A percentile compares a stretch with the other conserved stretches of the same genome.
phyloP scores from a whole-genome alignment of 345 rosid species.

The Bruguiera gymnorhiza region DNA sequence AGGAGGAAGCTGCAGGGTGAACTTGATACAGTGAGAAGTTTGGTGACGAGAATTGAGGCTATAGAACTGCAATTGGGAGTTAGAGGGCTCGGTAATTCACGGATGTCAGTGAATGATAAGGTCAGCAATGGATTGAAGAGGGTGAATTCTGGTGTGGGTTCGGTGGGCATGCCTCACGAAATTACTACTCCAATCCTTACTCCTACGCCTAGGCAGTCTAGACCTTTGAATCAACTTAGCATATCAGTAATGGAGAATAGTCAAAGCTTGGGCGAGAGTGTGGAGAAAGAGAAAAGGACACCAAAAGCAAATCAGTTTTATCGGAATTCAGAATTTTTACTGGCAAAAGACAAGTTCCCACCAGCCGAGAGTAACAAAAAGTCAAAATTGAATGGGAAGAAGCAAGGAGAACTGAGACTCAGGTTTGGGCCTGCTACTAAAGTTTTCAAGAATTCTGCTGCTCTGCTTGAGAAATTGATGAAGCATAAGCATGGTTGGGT shows the following conservation, averaged over 20 bases:
- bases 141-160: slow-evolving; percentile 60
- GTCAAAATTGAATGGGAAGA: slow-evolving; percentile 72
- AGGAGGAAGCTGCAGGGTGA: slow-evolving; percentile 74
- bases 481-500: slow-evolving; percentile 97
- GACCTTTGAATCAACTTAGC: slow-evolving; percentile 71
- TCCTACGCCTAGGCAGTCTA: slow-evolving; percentile 57
- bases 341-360: slow-evolving; percentile 95
- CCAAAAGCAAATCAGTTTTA: slow-evolving; percentile 97
- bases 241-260: slow-evolving; percentile 73
- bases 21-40: slow-evolving; percentile 64
- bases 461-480: slow-evolving; percentile 85
- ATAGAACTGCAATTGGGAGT: slow-evolving; percentile 49
- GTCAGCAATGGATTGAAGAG: slow-evolving; percentile 53
- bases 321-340: slow-evolving; percentile 86
- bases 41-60: slow-evolving; percentile 78
- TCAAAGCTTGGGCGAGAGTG: slow-evolving; percentile 56
- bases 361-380: slow-evolving; percentile 95
- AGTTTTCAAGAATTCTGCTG: slow-evolving; percentile 61
- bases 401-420: slow-evolving; percentile 58
- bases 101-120: slow-evolving; percentile 28
- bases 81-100: slow-evolving; percentile 42
- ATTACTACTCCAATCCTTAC: slow-evolving; percentile 41
- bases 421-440: slow-evolving; percentile 56
- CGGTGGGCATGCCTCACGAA: slow-evolving; percentile 35
- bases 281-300: slow-evolving; percentile 96